phyloP scores from a whole-genome alignment of 257 asterid species.

The Lithospermum erythrorhizon region DNA sequence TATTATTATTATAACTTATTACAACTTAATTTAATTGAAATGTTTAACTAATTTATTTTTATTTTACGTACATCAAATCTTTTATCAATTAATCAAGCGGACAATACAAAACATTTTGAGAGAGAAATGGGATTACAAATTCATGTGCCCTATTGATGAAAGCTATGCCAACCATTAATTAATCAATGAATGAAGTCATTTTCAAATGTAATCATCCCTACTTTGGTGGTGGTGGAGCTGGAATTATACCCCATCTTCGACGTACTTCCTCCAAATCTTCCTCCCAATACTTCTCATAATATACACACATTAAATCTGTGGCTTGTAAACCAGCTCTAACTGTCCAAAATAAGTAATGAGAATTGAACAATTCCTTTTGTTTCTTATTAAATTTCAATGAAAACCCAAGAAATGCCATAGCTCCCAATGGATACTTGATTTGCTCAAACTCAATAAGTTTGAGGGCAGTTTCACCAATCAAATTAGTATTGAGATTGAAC shows the following conservation, averaged over 20 bases:
- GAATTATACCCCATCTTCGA: constrained; percentile 56
- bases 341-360: constrained; percentile 91
- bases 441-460: constrained; percentile 91
- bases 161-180: too few relatives aligned
- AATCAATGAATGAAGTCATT: too few relatives aligned
- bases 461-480: constrained; percentile 83
- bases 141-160: too few relatives aligned
- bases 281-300: constrained; percentile 71
- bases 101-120: too few relatives aligned
- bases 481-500: constrained; percentile 73
- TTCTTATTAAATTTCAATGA: constrained; percentile 59
- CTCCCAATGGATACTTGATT: constrained; percentile 91
- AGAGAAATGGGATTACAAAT: too few relatives aligned
- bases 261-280: constrained; percentile 88
- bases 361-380: constrained; percentile 69
- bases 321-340: constrained; percentile 59
- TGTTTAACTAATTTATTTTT: too few relatives aligned
- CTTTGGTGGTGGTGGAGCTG: constrained; percentile 51
- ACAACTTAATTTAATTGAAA: too few relatives aligned
- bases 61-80: too few relatives aligned
- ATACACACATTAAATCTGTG: constrained; percentile 74
- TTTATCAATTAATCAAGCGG: too few relatives aligned
- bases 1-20: too few relatives aligned
- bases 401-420: constrained; percentile 73
- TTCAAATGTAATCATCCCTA: too few relatives aligned